phyloP scores from a whole-genome alignment of 495 filamentous ascomycete species.

The Cenococcum geophilum region DNA sequence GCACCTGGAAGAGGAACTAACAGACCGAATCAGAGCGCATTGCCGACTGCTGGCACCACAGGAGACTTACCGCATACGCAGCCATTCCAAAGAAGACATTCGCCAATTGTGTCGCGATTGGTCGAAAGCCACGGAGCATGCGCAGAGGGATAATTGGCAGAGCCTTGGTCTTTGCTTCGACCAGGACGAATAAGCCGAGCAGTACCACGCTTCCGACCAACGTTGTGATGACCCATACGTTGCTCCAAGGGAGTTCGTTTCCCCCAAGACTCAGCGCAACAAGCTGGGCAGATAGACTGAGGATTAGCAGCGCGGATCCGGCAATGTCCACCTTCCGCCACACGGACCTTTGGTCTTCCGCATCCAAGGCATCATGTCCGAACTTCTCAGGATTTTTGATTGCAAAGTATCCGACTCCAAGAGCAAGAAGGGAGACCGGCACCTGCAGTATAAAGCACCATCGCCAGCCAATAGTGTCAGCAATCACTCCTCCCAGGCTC shows the following conservation, averaged over 20 bases:
- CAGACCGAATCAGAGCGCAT: neutral
- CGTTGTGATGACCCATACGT: constrained; percentile 49
- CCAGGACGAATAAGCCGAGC: constrained; percentile 46
- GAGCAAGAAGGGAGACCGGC: constrained; percentile 51
- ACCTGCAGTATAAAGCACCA: constrained; percentile 48
- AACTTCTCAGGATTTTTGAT: constrained; percentile 42
- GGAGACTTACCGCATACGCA: constrained; percentile 59
- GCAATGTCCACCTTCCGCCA: constrained; percentile 51
- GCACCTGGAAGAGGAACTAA: constrained; percentile 61
- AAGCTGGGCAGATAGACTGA: constrained; percentile 53
- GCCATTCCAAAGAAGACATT: constrained; percentile 58
- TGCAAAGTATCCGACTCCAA: constrained; percentile 49
- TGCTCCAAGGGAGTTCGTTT: constrained; percentile 56
- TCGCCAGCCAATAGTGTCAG: constrained; percentile 47
- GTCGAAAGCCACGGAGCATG: constrained; percentile 50
- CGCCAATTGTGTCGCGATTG: constrained; percentile 50
- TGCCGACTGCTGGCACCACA: no score
- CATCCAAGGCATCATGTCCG: no score
- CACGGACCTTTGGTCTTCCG: no score
- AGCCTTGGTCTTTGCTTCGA: constrained; percentile 53
- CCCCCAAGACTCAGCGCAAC: constrained; percentile 56
- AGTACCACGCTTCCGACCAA: constrained; percentile 48
- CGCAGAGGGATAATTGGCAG: constrained; percentile 57
- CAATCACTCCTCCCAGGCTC: constrained; percentile 45
- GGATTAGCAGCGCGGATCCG: constrained; percentile 50